Conservation (phyloP, 164 flowering plant species). For the Stephania cephalantha region DNA sequence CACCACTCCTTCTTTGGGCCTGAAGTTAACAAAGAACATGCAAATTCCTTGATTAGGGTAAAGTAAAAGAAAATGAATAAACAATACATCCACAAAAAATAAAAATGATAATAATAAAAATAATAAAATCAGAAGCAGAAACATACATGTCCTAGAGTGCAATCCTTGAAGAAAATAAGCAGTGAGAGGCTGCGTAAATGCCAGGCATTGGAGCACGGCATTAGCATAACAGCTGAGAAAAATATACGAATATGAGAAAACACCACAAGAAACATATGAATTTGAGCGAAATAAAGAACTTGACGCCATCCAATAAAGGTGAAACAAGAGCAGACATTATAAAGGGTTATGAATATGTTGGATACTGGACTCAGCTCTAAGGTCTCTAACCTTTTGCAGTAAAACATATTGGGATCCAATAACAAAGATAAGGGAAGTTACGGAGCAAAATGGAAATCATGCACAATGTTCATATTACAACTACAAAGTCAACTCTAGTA, state of each 20-base stretch:
- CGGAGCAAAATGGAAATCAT: too few species aligned
- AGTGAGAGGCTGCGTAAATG: conserved; percentile 86
- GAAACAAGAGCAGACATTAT: not conserved
- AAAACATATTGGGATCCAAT: not conserved
- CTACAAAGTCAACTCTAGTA: too few species aligned
- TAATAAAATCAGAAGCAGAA: conserved; percentile 10
- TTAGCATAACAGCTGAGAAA: conserved; percentile 89
- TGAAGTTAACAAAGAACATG: conserved; percentile 17
- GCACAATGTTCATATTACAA: too few species aligned
- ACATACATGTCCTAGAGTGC: conserved; percentile 70
- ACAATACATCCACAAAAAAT: not conserved
- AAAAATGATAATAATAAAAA: not conserved
- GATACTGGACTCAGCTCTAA: not conserved
- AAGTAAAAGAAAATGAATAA: not conserved
- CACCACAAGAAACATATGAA: not conserved
- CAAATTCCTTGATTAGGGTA: not conserved
- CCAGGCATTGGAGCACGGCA: conserved; percentile 92
- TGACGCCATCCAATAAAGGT: not conserved
- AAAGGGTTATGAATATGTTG: not conserved
- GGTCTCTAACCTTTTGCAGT: not conserved
- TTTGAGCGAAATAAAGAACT: not conserved
- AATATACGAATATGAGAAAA: conserved; percentile 2
- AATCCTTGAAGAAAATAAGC: conserved; percentile 77
- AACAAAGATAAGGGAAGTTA: not conserved
- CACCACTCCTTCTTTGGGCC: conserved; percentile 81